Percentiles rank a stretch among this genome's conserved stretches.
Evolutionary conservation across 805 yeast species (phyloP).

Genomic region (Lipomyces lipofer): DNA sequence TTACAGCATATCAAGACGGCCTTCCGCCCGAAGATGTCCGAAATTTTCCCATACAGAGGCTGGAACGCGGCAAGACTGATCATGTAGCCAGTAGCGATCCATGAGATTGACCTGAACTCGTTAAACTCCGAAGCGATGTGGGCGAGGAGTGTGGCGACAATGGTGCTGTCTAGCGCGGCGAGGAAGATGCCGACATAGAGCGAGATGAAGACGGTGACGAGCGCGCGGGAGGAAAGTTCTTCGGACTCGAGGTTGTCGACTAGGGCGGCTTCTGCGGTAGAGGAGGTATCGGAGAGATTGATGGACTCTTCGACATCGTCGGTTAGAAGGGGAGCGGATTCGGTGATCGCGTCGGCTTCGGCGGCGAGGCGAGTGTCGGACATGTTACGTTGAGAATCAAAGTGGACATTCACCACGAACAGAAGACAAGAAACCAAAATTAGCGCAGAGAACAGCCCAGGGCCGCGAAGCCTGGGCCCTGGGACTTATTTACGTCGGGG

Average conservation of each 20-base stretch:
- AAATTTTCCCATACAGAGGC: conserved; percentile 69
- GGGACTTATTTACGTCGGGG: not conserved
- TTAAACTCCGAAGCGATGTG: conserved; percentile 63
- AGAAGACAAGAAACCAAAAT: not conserved
- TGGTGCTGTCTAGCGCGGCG: conserved; percentile 54
- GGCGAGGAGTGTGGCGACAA: conserved; percentile 54
- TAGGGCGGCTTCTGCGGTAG: conserved; percentile 10
- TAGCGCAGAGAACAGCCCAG: not conserved
- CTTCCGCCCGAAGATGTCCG: conserved; percentile 56
- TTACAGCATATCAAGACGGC: conserved; percentile 47
- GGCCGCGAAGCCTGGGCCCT: not conserved
- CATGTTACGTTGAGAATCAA: not conserved
- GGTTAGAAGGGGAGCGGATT: conserved; percentile 19
- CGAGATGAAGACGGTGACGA: conserved; percentile 23
- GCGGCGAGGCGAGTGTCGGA: conserved; percentile 1
- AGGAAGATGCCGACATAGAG: conserved; percentile 48
- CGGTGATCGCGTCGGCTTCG: conserved; percentile 14
- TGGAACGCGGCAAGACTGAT: conserved; percentile 73
- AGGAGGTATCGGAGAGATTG: conserved; percentile 1
- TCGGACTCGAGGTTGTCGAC: conserved; percentile 18
- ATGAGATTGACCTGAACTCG: conserved; percentile 53
- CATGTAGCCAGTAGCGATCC: conserved; percentile 76
- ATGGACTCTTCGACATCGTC: conserved; percentile 11
- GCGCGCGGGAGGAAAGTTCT: conserved; percentile 6
- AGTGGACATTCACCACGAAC: not conserved